Base-by-base conservation (phyloP, 345 rosid species). In the Clarkia xantiana region DNA sequence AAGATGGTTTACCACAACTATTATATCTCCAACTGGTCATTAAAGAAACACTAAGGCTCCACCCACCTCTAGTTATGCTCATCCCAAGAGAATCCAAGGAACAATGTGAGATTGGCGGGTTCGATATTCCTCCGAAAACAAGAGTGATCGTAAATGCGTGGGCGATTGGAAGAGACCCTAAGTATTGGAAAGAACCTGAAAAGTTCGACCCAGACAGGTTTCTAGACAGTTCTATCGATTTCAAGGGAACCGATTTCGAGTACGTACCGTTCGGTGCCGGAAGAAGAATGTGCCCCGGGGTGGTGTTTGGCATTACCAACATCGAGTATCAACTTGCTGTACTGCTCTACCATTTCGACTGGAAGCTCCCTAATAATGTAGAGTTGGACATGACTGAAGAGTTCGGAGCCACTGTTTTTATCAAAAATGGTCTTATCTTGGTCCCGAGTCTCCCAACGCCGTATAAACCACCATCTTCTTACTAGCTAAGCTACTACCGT, bases 141-240 rank as follows among this genome's bases (percentile, higher is more conserved):
- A 49, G 16, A 34, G 53, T 49, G 16, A 22, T 49, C 3, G 16
- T 47, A 18, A 54, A 43, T 22, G 20, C 23, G 1, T 54, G 38
- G 36, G 41, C 42, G 3, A 23, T 54, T 12, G 42, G 58, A 22
- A 43, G 49, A 43, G 58, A 54, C 41, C 40, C 49, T 18, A 15
- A 18, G 14, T 4, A 0, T 19, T 54, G 50, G 58, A 11, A 43
- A 1, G n/a, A 54, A 9, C 58, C 50, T 3, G 42, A 54, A 8
- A 40, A 5, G 12, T 54, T 42, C 15, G 43, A 43, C 40, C 58
- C 50, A 14, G 58, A 43, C 14, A 54, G 58, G 49, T 54, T 54
- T 14, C 13, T 9, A 39, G 13, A 44, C 42, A 43, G 39, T 14
- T 40, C 44, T 9, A 14, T 43, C 0, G 16, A 43, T 22, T 44